Base-by-base conservation (phyloP, 768 basidiomycete species). In the Amylocystis lapponica region DNA sequence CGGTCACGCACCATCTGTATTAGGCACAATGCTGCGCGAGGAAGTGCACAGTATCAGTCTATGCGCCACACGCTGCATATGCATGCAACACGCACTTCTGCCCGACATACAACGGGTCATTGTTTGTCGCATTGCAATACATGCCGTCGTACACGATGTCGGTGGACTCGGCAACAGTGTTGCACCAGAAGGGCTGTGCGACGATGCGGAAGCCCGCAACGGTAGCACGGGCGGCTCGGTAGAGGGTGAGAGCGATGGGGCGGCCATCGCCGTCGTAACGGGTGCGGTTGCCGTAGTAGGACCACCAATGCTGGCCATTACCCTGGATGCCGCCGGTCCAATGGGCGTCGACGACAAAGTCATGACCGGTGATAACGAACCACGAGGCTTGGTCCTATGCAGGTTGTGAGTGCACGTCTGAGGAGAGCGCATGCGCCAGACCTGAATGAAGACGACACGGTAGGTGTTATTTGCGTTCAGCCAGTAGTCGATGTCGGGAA, bases 221-320 rank as follows among this genome's bases (percentile, higher is more conserved):
- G 1, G 55, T 45, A 3, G 66, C 78, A 8, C 70, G 56, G 3
- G 59, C 64, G 1, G 66, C 75, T 40, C 72, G 66, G 44, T 54
- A 72, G 0, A 80, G 44, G 2, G 78, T 79, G 41, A 81, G 56
- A 5, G 78, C 63, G 39, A 82, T 73, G n/a, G 79, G 78, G 1
- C 77, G 69, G 2, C 77, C 78, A 48, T 80, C 76, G 4, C 76
- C 79, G 53, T 81, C 78, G 31, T 51, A 61, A 27, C 69, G 64
- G 14, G 72, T 63, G 16, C 62, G 60, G 25, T 67, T 71, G 21
- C 70, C 66, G 54, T 71, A 79, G 55, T 67, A 75, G 1, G 72
- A 61, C 76, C 78, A 79, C 77, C 77, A 79, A 5, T 68, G 59
- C 73, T 77, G 78, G 27, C 78, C 78, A 51, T 80, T 78, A 16